Conservation (phyloP, 805 yeast genomes). For the Cyberlindnera xylosilytica region DNA sequence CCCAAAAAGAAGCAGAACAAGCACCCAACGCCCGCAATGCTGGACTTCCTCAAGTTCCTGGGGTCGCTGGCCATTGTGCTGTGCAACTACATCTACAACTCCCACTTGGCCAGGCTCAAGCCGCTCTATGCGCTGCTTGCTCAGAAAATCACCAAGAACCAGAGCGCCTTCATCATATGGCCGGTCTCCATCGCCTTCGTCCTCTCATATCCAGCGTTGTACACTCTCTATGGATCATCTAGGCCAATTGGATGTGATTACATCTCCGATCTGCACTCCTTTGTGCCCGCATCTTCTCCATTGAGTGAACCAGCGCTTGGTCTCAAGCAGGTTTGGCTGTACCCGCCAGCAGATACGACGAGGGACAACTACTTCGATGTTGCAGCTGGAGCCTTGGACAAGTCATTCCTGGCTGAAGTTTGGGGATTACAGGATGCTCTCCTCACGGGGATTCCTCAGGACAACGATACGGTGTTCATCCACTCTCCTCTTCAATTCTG, state of each 20-base stretch:
- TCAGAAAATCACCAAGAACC: constrained; percentile 32
- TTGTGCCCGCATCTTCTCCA: constrained; percentile 1
- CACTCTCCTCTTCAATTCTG: constrained; percentile 44
- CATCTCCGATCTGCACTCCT: constrained; percentile 14
- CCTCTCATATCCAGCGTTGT: constrained; percentile 47
- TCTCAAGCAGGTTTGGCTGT: constrained; percentile 23
- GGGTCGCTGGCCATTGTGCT: constrained; percentile 20
- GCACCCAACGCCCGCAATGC: too few species aligned
- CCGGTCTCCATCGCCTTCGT: constrained; percentile 46
- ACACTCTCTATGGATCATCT: constrained; percentile 32
- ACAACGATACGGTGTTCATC: constrained; percentile 16
- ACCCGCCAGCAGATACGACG: constrained; percentile 11
- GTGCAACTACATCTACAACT: constrained; percentile 15
- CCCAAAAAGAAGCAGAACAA: too few species aligned
- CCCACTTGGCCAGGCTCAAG: constrained; percentile 14
- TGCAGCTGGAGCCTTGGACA: constrained; percentile 32
- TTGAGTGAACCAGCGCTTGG: constrained; percentile 13
- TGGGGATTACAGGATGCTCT: constrained; percentile 34
- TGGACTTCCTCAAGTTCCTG: constrained; percentile 21
- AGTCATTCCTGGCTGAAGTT: constrained; percentile 33
- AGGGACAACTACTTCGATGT: constrained; percentile 6
- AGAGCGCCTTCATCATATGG: constrained; percentile 43
- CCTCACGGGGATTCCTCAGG: constrained; percentile 21
- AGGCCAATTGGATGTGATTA: constrained; percentile 18
- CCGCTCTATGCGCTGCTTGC: constrained; percentile 26